Base-by-base conservation (phyloP, 1,284 basidiomycete species). In the Omphalotus olearius region DNA sequence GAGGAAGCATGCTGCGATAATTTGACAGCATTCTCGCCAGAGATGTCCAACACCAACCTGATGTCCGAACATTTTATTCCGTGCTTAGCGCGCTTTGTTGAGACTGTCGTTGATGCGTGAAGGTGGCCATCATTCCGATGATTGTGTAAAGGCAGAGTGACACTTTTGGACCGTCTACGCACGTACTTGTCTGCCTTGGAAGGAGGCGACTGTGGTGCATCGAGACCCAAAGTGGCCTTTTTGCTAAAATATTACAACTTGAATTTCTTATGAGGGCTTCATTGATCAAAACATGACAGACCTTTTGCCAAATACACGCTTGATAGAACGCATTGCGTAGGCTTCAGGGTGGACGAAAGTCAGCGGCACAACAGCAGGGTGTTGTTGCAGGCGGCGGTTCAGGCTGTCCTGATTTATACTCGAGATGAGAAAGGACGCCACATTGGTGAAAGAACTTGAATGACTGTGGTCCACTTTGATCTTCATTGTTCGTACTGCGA, bases 1-100 rank as follows among this genome's bases (percentile, higher is more conserved):
- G 20, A 17, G n/a, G 23, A 11, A n/a, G 37, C n/a, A 14, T 35
- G 16, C 10, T 40, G 13, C 40, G 14, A 6, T n/a, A 40, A 14
- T 11, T 3, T 23, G 6, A 18, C 18, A 13, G 18, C 14, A 23
- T 52, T 42, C 5, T 35, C 45, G 20, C 45, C 4, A 3, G 45
- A 47, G 14, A 47, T 52, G 13, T 52, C 40, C 14, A 50, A n/a
- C 9, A 50, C 40, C 30, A 50, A 23, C 9, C 39, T 37, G 35
- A 47, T 52, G 40, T 52, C 51, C 6, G 51, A 52, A 20, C 38
- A 33, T 18, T 47, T 41, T n/a, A 52, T 36, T 36, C 33, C 28
- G 13, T 16, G 50, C 33, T 47, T 46, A 14, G 35, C 18, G n/a
- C 23, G 40, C 16, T 37, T 33, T 20, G 26, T 11, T 11, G 47